These are phyloP conservation scores for Seminavis robusta DNA, from an alignment of 108 stramenopile genomes.

Conservation along the genomic window DNA sequence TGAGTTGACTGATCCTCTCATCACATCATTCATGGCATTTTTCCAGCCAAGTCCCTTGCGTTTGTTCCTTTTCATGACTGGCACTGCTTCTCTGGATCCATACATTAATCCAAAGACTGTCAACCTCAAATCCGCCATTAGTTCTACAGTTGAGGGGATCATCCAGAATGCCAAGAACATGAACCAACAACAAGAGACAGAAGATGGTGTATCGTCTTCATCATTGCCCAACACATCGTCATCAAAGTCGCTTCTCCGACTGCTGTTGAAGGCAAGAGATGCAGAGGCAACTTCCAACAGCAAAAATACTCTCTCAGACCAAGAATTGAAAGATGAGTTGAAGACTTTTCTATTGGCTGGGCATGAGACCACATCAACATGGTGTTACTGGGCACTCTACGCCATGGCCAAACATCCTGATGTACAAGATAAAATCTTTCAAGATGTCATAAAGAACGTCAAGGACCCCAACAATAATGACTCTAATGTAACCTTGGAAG, in stretches of 20 bases:
- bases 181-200: no score
- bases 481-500: constrained; percentile 33
- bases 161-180: constrained; percentile 28
- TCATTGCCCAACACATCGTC: no score
- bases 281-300: no score
- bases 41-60: constrained; percentile 7
- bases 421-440: constrained; percentile 37
- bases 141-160: constrained; percentile 39
- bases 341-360: constrained; percentile 67
- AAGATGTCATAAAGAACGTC: constrained; percentile 41
- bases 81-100: constrained; percentile 12
- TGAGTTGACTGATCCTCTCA: constrained; percentile 29
- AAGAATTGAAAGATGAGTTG: constrained; percentile 57
- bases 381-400: constrained; percentile 53
- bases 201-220: no score
- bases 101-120: constrained; percentile 23
- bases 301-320: constrained; percentile 17
- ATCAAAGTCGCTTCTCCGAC: constrained; percentile 41
- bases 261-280: constrained; percentile 44
- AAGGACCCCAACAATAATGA: not conserved
- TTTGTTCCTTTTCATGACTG: constrained; percentile 10
- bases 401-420: constrained; percentile 40
- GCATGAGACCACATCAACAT: constrained; percentile 69
- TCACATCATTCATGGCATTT: no score
- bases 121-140: constrained; percentile 5